Evolutionary conservation across 2,329 filamentous ascomycete genomes (phyloP), one percentile per base, ranked within the genome.

Genomic region (Myriosclerotinia curreyana): DNA sequence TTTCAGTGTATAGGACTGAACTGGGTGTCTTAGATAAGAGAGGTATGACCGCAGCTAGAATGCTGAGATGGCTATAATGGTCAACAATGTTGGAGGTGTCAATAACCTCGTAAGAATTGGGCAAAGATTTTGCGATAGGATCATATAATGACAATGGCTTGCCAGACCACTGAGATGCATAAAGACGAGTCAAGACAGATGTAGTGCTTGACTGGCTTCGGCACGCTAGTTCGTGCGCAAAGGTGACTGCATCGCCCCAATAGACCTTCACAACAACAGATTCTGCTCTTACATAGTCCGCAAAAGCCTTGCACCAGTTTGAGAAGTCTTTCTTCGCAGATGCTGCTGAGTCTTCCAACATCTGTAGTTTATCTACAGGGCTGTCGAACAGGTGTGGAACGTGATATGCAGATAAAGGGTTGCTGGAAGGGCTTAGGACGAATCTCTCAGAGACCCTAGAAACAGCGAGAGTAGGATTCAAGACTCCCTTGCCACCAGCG

Each of bases 31-130:
- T 48, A 25, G 42, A 59, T 14, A 25, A 17, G 3, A 59, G 5
- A 34, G 55, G 55, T 34, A 59, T 31, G 25, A 22, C 22, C 14
- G 42, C 31, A 17, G 31, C 9, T 20, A 59, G 28, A 17, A 58
- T 48, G n/a, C 22, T 58, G 12, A 58, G 40, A 48, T 58, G 55
- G 0, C 55, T 31, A 48, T 58, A 36, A 22, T 34, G 22, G 7
- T 48, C 55, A 11, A 48, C 55, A 25, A 58, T 58, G 31, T 58
- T 58, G 6, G 55, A 58, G 22, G 42, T 58, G 12, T 58, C 55
- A 9, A 58, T 38, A 31, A 59, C n/a, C 55, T 48, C 28, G 20
- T 22, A 48, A 48, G 12, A 25, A 5, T 3, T 7, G 2, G 55
- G 42, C 17, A 48, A 59, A 48, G 8, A 8, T 11, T n/a, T 22